A percentile compares a stretch with the other conserved stretches of the same genome.
Conservation (phyloP, 257 asterid genomes). For the Jacaranda copaia region DNA sequence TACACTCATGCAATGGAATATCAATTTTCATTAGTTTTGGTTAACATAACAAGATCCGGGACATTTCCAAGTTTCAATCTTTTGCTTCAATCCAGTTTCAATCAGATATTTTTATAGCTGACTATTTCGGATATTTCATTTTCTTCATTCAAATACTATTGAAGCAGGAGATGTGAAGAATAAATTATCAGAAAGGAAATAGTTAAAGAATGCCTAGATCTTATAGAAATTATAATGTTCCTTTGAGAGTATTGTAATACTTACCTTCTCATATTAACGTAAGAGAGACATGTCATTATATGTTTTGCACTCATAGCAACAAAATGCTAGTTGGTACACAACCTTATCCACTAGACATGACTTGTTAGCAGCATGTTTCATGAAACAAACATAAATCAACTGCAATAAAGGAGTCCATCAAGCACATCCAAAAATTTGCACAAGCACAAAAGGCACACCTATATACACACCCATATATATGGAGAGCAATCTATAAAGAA, state of each 20-base stretch:
- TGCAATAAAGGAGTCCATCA: not conserved
- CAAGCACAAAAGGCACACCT: not conserved
- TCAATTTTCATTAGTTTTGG: not conserved
- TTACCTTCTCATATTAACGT: not conserved
- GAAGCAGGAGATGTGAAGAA: constrained; percentile 6
- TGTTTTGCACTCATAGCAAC: not conserved
- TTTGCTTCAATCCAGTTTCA: not conserved
- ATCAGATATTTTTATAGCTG: not conserved
- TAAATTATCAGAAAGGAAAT: not conserved
- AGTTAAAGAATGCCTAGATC: not conserved
- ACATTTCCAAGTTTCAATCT: not conserved
- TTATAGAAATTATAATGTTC: not conserved
- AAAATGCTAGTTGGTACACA: not conserved
- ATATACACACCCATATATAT: not conserved
- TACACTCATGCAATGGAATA: not conserved
- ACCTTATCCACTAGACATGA: constrained; percentile 22
- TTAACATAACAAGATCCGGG: not conserved
- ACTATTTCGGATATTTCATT: constrained; percentile 2
- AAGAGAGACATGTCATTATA: not conserved
- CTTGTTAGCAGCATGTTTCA: not conserved
- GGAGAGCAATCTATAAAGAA: constrained; percentile 7
- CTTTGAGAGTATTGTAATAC: not conserved
- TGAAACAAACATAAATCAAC: constrained; percentile 1
- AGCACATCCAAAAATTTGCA: constrained; percentile 25
- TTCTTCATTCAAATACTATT: not conserved